Evolutionary conservation across 441 rosid species (phyloP), one percentile per base, ranked within the genome.

Genomic region (Sinapis alba): DNA sequence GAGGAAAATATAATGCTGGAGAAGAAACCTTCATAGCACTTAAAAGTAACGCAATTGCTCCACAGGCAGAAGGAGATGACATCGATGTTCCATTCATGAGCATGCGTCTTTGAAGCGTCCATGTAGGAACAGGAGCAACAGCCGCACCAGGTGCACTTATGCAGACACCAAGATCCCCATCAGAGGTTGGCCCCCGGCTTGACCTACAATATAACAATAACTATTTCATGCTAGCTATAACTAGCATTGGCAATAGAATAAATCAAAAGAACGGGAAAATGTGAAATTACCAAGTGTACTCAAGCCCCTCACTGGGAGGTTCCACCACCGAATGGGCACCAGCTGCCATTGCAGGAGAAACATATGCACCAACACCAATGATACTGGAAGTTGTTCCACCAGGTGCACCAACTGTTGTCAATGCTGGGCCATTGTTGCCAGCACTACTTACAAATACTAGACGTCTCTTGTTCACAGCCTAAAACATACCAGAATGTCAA

Each of bases 61-160:
- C 99, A 87, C 99, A 96, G 68, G 99, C 99, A 78, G 98, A 96
- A 72, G 98, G 99, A 86, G 98, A 96, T 78, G 99, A 83, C 99
- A 96, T 96, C 73, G 98, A 96, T 71, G 98, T 96, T 74, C 98
- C 98, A 84, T 94, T 96, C 99, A 92, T 92, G 71, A 96, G 97
- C 99, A 90, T 94, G 70, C 98, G 97, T 59, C 88, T 86, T 81
- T 96, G 98, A 80, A 96, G 99, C 64, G 99, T 94, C 99, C 99
- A 94, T 71, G 93, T 94, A 78, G 99, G 97, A 56, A 96, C 99
- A 54, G 99, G 98, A 79, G 98, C 98, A 80, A 96, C 94, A 74
- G 98, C 99, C 68, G 92, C 98, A 78, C 99, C 98, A 85, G 99
- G 98, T 80, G 99, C 99, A 88, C 99, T 90, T 66, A 94, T 77